Percentiles rank a stretch among this genome's conserved stretches.
Evolutionary conservation across 2,329 filamentous ascomycete genomes (phyloP).

Genomic region (Zasmidium cellare): DNA sequence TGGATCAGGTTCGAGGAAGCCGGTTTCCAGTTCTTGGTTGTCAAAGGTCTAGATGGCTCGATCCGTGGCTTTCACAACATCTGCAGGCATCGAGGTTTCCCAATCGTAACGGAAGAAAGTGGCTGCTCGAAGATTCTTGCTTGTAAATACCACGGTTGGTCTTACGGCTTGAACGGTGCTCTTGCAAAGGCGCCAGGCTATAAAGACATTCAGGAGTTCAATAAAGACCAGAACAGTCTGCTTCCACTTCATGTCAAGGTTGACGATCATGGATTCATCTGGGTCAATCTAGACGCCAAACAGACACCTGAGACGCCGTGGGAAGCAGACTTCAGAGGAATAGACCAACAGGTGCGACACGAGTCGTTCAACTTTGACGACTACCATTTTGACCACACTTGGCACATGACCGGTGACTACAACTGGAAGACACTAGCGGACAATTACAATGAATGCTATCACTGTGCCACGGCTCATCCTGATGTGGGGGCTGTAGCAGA

Average conservation of each 20-base stretch:
- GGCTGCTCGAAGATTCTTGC: conserved; percentile 56
- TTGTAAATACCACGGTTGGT: conserved; percentile 66
- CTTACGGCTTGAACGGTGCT: conserved; percentile 58
- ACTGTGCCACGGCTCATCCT: conserved; percentile 61
- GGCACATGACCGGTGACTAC: conserved; percentile 58
- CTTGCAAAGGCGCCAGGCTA: conserved; percentile 63
- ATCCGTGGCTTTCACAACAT: conserved; percentile 65
- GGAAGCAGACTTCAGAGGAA: conserved; percentile 54
- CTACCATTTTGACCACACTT: conserved; percentile 59
- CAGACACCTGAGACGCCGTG: conserved; percentile 51
- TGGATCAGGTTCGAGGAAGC: conserved; percentile 54
- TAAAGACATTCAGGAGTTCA: conserved; percentile 56
- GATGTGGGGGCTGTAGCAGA: conserved; percentile 59
- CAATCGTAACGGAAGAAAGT: conserved; percentile 51
- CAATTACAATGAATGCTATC: conserved; percentile 68
- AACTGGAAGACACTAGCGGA: conserved; percentile 64
- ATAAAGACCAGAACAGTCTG: conserved; percentile 57
- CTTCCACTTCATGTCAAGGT: conserved; percentile 57
- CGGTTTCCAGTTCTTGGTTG: conserved; percentile 57
- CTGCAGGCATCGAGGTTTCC: conserved; percentile 62
- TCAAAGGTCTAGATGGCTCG: conserved; percentile 51
- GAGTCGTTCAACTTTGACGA: conserved; percentile 51
- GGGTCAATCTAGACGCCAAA: conserved; percentile 57
- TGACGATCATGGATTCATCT: conserved; percentile 57
- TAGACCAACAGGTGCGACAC: conserved; percentile 50